These are phyloP conservation scores for Chenopodium formosanum DNA, from an alignment of 148 eudicot genomes.

Conservation along the genomic window DNA sequence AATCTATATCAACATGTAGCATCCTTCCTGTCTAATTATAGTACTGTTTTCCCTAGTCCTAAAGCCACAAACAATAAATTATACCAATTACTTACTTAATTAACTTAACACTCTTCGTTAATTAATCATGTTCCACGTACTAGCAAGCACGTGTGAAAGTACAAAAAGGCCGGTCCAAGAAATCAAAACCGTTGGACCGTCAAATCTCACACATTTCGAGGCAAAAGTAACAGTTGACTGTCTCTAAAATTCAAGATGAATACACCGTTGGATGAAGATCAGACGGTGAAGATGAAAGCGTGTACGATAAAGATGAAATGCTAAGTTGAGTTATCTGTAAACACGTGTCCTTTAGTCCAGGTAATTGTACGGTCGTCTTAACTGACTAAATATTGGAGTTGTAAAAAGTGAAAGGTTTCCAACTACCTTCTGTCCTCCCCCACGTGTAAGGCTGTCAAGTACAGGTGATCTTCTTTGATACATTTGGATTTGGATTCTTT, in stretches of 20 bases:
- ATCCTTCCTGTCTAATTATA: neutral
- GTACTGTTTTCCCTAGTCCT: neutral
- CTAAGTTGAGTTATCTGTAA: neutral
- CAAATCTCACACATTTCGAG: neutral
- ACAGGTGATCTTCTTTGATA: too few species aligned
- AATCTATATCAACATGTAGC: slow-evolving; percentile 1
- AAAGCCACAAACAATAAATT: too few species aligned
- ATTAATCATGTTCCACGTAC: slow-evolving; percentile 1
- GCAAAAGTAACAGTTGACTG: slow-evolving; percentile 6
- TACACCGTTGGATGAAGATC: slow-evolving; percentile 1
- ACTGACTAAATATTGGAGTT: neutral
- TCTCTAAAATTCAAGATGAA: neutral
- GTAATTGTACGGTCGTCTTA: slow-evolving; percentile 21
- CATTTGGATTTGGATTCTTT: too few species aligned
- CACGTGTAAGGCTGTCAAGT: slow-evolving; percentile 15
- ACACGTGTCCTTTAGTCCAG: slow-evolving; percentile 13
- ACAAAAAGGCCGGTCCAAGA: neutral
- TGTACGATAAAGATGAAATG: neutral
- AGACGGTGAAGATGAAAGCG: slow-evolving; percentile 18
- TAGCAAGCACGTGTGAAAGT: slow-evolving; percentile 10
- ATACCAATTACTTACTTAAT: neutral
- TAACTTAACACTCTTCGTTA: neutral
- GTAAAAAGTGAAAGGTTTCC: slow-evolving; percentile 8
- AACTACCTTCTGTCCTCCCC: neutral
- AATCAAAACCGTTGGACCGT: neutral